Evolutionary conservation across 139 green algal genomes (phyloP), one percentile per base, ranked within the genome.

Genomic region (Closterium sp.): DNA sequence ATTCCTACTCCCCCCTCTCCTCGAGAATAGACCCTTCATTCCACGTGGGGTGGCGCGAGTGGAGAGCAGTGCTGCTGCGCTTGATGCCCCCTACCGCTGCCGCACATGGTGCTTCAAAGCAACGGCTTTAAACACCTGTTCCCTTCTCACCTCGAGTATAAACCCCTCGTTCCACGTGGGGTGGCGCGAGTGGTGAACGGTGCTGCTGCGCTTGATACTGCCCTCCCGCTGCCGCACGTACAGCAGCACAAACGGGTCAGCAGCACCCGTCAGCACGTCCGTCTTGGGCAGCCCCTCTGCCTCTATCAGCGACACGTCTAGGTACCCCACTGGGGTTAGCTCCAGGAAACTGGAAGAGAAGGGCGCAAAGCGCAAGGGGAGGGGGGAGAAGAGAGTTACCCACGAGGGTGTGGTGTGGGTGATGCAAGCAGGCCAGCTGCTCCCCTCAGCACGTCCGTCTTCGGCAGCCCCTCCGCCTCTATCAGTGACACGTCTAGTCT

Each of bases 101-200:
- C 86, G 91, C 62, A 94, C 89, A 38, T 90, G 34, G 34, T 42
- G 34, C 34, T 42, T 42, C 34, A 87, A 29, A 4, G 7, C 28
- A 29, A 11, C n/a, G 9, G 6, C n/a, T 13, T 29, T 11, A 7
- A 11, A 87, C 17, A 22, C 28, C 9, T 31, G 11, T 6, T 6
- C 34, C 73, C 30, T 24, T 4, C 62, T 88, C 31, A 94, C 91
- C 89, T 94, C 91, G 9, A 94, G 29, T 28, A 90, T 70, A 38
- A 94, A 94, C 22, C 89, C 79, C 70, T 94, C 91, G 21, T 94
- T 94, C 91, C 91, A 94, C 30, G 79, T 29, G 31, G 91, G 91
- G 13, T 89, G 30, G 17, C 45, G 89, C 11, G 32, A 42, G 30
- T 94, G 94, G 22, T 93, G 89, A 90, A 94, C 94, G 29, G 86